phyloP scores from a whole-genome alignment of 1,139 yeast species.

The Hemisphaericaspora xylanilytica region DNA sequence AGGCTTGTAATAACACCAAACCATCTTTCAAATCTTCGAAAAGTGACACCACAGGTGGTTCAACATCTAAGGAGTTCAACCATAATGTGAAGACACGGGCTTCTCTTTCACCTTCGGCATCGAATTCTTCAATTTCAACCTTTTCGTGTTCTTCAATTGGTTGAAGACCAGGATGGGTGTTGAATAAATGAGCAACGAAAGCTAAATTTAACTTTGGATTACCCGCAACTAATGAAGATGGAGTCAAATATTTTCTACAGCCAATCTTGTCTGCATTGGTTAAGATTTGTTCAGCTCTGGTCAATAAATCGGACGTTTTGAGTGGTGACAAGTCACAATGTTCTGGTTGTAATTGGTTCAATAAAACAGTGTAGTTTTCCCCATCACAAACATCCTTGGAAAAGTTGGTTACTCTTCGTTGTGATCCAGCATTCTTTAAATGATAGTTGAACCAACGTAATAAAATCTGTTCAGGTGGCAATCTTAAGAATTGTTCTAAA shows the following conservation, averaged over 20 bases:
- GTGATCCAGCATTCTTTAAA: slow-evolving; percentile 89
- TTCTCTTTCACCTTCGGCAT: slow-evolving; percentile 99
- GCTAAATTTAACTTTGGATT: slow-evolving; percentile 96
- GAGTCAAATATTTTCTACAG: slow-evolving; percentile 92
- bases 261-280: slow-evolving; percentile 86
- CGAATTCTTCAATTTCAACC: slow-evolving; percentile 89
- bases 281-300: slow-evolving; percentile 85
- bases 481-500: slow-evolving; percentile 88
- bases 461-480: slow-evolving; percentile 96
- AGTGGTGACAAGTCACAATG: slow-evolving; percentile 79
- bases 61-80: slow-evolving; percentile 94
- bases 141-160: slow-evolving; percentile 92
- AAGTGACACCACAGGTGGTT: slow-evolving; percentile 86
- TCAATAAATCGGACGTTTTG: slow-evolving; percentile 65
- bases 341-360: slow-evolving; percentile 86
- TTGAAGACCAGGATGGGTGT: slow-evolving; percentile 94
- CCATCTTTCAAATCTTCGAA: slow-evolving; percentile 97
- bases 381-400: slow-evolving; percentile 89
- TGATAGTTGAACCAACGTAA: slow-evolving; percentile 98
- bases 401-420: slow-evolving; percentile 81
- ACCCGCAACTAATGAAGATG: slow-evolving; percentile 90
- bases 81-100: slow-evolving; percentile 97
- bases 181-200: slow-evolving; percentile 93
- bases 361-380: slow-evolving; percentile 86
- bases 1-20: slow-evolving; percentile 82